phyloP scores from a whole-genome alignment of 2,329 filamentous ascomycete species.

The Pezicula carpinea region DNA sequence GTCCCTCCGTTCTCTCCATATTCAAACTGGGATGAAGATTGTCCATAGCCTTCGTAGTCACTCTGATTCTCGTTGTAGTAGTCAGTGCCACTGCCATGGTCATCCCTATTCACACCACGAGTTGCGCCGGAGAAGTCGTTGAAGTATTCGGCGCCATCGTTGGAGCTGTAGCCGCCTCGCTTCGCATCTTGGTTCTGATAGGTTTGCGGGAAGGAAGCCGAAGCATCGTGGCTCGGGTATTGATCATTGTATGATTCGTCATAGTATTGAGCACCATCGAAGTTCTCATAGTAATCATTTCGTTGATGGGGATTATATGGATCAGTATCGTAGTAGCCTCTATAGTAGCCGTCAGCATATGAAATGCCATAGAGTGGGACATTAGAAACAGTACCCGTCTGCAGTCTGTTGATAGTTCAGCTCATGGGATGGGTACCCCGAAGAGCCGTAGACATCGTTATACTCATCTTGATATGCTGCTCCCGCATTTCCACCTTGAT shows the following conservation, averaged over 20 bases:
- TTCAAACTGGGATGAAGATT: conserved; percentile 93
- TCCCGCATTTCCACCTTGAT: conserved; percentile 53
- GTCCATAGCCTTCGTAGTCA: conserved; percentile 75
- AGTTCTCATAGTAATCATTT: conserved; percentile 88
- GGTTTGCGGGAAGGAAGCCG: conserved; percentile 9
- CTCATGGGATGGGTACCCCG: conserved; percentile 34
- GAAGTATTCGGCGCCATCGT: conserved; percentile 98
- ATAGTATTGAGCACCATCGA: conserved; percentile 86
- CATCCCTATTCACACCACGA: conserved; percentile 95
- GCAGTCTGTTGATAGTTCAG: conserved; percentile 38
- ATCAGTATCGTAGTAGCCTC: conserved; percentile 87
- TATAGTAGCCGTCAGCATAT: conserved; percentile 30
- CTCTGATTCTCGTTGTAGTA: conserved; percentile 90
- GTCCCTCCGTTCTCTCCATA: conserved; percentile 87
- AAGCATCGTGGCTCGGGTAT: conserved; percentile 67
- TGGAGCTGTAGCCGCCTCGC: conserved; percentile 73
- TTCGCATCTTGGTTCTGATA: conserved; percentile 36
- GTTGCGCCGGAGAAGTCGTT: conserved; percentile 99
- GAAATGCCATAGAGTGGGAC: conserved; percentile 17
- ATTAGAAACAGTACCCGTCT: conserved; percentile 91
- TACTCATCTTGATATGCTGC: conserved; percentile 75
- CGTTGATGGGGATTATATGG: conserved; percentile 76
- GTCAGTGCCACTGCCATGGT: conserved; percentile 95
- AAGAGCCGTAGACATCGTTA: conserved; percentile 61
- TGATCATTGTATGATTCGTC: conserved; percentile 51